Evolutionary conservation across 129 eudicot species (phyloP), one percentile per base, ranked within the genome.

Genomic region (Mikania micrantha): DNA sequence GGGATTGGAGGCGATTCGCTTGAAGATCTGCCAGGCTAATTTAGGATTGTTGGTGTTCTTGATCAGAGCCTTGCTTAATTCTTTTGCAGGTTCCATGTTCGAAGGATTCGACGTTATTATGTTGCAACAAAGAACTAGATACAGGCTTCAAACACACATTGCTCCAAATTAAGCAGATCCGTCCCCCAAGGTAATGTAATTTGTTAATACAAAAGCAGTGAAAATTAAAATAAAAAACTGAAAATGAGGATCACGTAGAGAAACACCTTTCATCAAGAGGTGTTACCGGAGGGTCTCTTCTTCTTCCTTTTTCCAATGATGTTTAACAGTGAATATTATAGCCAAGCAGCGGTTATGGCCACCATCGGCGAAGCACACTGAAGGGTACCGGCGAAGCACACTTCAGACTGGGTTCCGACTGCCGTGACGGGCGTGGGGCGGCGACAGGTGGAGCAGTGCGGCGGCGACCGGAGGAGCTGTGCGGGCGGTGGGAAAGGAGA

Each of bases 221-320:
- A 6, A 16, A 39, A 28, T 0, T 21, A 6, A 31, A 48, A 72
- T 32, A 16, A 2, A n/a, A 9, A 56, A 63, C 7, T 38, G 53
- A 10, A 60, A 59, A 28, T 15, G 12, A 58, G 40, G 21, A 64
- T n/a, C 59, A 20, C 1, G 24, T 50, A 53, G 7, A 12, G 31
- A 45, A n/a, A n/a, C n/a, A 84, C 96, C 99, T 82, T 79, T 93
- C 99, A 40, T 84, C 63, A 12, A 93, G 93, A 67, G 99, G 99
- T 42, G 99, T 93, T 27, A 93, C 99, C 10, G 99, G 99, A 66
- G 96, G 96, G 1, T 96, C 99, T 81, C 22, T 77, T 78, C 74
- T 79, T 93, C 76, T 87, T 90, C 89, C 82, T 83, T 38, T 35
- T 80, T 12, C 65, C 42, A 17, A 74, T 56, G 19, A 65, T 58